Evolutionary conservation across 768 basidiomycete genomes (phyloP).

Genomic region (Phlegmacium glaucopus): DNA sequence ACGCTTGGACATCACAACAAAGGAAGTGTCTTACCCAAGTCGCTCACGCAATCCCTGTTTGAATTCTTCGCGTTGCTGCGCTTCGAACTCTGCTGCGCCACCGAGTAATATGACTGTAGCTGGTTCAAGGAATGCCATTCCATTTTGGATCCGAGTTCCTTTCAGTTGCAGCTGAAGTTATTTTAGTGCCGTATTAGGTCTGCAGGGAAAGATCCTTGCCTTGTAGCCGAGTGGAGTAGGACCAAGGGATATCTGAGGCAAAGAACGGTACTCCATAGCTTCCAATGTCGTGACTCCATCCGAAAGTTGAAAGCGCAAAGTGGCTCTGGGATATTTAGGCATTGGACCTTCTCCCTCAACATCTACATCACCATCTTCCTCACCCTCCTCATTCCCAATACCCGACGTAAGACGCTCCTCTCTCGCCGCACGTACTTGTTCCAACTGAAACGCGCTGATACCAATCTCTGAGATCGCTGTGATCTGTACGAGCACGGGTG

Average conservation of each 20-base stretch:
- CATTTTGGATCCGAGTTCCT: conserved; percentile 62
- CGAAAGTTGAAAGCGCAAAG: conserved; percentile 71
- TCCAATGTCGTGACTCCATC: conserved; percentile 70
- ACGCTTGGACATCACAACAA: conserved; percentile 1
- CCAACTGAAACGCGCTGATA: conserved; percentile 75
- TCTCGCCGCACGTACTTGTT: conserved; percentile 62
- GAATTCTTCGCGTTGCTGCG: conserved; percentile 55
- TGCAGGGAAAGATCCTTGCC: conserved; percentile 34
- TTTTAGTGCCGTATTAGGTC: background rate
- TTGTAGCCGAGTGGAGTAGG: conserved; percentile 82
- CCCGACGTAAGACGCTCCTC: conserved; percentile 63
- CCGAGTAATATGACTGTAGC: conserved; percentile 57
- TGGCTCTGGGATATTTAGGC: conserved; percentile 78
- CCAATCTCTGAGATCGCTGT: conserved; percentile 80
- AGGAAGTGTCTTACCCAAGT: conserved; percentile 59
- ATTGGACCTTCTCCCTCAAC: conserved; percentile 70
- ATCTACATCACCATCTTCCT: conserved; percentile 53
- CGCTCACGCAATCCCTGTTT: conserved; percentile 55
- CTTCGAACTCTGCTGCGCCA: conserved; percentile 62
- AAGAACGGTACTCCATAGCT: conserved; percentile 74
- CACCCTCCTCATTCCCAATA: conserved; percentile 38
- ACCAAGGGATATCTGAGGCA: conserved; percentile 67
- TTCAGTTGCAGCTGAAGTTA: conserved; percentile 62
- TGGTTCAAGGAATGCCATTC: conserved; percentile 78
- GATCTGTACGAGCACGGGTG: conserved; percentile 74